Evolutionary conservation across 208 protist genomes (phyloP).

Genomic region (Leishmania guyanensis): DNA sequence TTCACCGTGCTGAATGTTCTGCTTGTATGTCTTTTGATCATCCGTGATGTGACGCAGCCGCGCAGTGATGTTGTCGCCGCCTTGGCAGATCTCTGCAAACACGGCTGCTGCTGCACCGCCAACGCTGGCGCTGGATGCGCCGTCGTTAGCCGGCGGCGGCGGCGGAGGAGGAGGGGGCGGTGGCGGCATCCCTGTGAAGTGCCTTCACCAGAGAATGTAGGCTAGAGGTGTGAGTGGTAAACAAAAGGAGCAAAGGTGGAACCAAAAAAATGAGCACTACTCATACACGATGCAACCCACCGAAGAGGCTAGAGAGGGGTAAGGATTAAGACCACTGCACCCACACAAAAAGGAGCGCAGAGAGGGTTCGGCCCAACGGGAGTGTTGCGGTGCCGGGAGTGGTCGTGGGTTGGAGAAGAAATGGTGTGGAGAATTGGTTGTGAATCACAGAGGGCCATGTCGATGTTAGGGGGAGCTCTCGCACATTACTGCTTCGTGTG

Average conservation of each 20-base stretch:
- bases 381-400: background rate
- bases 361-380: background rate
- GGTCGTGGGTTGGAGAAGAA: background rate
- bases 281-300: background rate
- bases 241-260: background rate
- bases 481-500: background rate
- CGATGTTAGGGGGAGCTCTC: background rate
- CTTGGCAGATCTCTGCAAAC: slow-evolving; percentile 73
- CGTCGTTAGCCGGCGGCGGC: slow-evolving; percentile 11
- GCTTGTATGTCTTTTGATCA: slow-evolving; percentile 78
- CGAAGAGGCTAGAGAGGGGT: background rate
- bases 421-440: background rate
- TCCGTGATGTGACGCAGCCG: slow-evolving; percentile 77
- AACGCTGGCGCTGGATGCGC: slow-evolving; percentile 13
- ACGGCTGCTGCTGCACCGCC: slow-evolving; percentile 57
- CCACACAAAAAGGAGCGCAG: background rate
- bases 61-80: slow-evolving; percentile 70
- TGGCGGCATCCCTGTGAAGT: slow-evolving; percentile 2
- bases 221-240: background rate
- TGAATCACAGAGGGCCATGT: background rate
- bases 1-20: slow-evolving; percentile 68
- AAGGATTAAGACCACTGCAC: background rate
- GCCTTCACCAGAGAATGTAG: background rate
- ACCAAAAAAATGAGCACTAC: background rate
- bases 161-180: slow-evolving; percentile 24